A percentile compares a stretch with the other conserved stretches of the same genome.
Evolutionary conservation across 2,329 filamentous ascomycete species (phyloP).

Genomic region (Dryadomyces quercus-mongolicae): DNA sequence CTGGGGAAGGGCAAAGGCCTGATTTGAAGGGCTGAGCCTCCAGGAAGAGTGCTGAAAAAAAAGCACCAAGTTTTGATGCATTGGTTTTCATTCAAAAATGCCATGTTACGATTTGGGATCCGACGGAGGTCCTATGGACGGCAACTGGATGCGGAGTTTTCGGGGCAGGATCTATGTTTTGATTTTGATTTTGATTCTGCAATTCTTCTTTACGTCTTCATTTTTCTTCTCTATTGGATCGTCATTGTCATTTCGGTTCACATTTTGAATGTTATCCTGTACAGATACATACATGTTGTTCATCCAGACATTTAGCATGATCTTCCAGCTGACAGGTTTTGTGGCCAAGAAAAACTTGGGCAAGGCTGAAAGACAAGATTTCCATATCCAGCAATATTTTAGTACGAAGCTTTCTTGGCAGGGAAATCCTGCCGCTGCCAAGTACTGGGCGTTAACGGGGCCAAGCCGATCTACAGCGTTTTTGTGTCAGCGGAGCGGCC

Average conservation of each 20-base stretch:
- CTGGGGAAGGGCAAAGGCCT: slow-evolving; percentile 11
- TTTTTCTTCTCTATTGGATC: neutral
- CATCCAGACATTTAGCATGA: no score
- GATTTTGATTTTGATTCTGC: neutral
- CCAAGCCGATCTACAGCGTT: neutral
- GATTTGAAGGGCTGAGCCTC: neutral
- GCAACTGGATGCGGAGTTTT: neutral
- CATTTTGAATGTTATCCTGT: neutral
- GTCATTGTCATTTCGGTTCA: neutral
- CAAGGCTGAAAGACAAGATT: no score
- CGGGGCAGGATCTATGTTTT: neutral
- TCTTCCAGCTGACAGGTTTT: no score
- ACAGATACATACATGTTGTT: no score
- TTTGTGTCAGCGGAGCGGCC: no score
- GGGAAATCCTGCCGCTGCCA: neutral
- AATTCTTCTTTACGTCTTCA: neutral
- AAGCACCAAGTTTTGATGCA: neutral
- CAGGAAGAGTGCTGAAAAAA: neutral
- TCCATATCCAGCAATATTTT: no score
- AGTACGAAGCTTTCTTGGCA: neutral
- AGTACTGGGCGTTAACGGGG: neutral
- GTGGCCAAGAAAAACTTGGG: no score
- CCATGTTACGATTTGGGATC: neutral
- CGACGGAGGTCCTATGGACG: neutral
- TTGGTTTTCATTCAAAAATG: neutral